Conservation (phyloP, 164 flowering plant genomes). For the Litsea cubeba region DNA sequence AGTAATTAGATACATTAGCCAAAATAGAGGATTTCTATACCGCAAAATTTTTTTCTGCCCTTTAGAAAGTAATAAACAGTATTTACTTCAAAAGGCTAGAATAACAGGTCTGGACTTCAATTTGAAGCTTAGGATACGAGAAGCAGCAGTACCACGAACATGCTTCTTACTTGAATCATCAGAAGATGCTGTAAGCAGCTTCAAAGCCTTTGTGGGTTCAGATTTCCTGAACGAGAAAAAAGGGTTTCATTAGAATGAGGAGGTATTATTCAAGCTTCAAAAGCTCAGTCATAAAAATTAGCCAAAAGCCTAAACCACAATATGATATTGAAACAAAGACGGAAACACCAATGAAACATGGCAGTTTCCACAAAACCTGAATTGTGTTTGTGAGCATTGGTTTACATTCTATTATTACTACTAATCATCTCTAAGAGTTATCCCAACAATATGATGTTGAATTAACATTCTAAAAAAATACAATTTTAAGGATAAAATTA, state of each 20-base stretch:
- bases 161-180: conserved; percentile 68
- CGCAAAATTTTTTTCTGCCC: no score
- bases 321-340: neutral
- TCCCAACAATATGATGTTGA: no score
- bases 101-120: neutral
- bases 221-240: conserved; percentile 48
- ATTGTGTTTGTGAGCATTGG: no score
- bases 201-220: conserved; percentile 42
- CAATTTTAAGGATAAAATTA: no score
- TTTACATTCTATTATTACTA: no score
- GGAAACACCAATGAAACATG: neutral
- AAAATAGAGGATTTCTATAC: no score
- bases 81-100: neutral
- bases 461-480: no score
- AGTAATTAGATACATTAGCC: neutral
- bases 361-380: neutral
- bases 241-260: neutral
- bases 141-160: conserved; percentile 40
- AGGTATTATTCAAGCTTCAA: conserved; percentile 2
- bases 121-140: conserved; percentile 56
- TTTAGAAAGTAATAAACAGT: neutral
- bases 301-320: neutral
- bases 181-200: conserved; percentile 49
- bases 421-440: no score
- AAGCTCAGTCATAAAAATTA: neutral